These are phyloP conservation scores for Anisogramma anomala DNA, from an alignment of 2,329 filamentous ascomycete genomes.

Conservation along the genomic window DNA sequence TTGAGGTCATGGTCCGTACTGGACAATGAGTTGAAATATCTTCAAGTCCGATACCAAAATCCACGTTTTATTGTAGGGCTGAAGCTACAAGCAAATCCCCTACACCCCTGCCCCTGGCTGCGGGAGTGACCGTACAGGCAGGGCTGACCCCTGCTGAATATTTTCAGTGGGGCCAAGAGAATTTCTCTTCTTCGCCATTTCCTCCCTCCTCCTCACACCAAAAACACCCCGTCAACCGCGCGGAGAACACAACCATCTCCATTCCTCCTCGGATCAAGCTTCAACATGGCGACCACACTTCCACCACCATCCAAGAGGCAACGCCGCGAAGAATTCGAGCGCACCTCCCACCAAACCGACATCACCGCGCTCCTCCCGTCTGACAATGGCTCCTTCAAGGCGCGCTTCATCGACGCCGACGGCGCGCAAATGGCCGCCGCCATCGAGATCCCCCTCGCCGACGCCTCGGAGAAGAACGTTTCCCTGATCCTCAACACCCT, in stretches of 20 bases:
- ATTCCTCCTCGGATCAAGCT: neutral
- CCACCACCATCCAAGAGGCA: slow-evolving; percentile 56
- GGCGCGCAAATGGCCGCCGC: slow-evolving; percentile 59
- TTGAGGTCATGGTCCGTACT: neutral
- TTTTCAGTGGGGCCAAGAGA: neutral
- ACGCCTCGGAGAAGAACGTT: slow-evolving; percentile 81
- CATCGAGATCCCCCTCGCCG: slow-evolving; percentile 64
- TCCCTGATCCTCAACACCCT: slow-evolving; percentile 78
- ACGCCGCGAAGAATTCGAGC: slow-evolving; percentile 61
- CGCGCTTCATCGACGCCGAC: slow-evolving; percentile 79
- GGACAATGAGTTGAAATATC: neutral
- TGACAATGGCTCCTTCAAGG: slow-evolving; percentile 64
- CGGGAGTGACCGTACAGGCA: neutral
- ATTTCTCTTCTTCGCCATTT: no score
- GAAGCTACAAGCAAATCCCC: neutral
- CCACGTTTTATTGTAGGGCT: no score
- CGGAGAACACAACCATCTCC: neutral
- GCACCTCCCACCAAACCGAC: slow-evolving; percentile 63
- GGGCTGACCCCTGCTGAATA: no score
- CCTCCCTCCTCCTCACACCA: no score
- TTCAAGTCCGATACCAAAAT: no score
- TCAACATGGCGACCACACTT: slow-evolving; percentile 24
- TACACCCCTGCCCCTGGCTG: neutral
- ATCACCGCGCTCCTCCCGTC: slow-evolving; percentile 55
- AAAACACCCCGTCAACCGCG: no score